A percentile compares a stretch with the other conserved stretches of the same genome.
These are phyloP conservation scores for Penicillium maclennaniae DNA, from an alignment of 495 filamentous ascomycete species.

Conservation along the genomic window DNA sequence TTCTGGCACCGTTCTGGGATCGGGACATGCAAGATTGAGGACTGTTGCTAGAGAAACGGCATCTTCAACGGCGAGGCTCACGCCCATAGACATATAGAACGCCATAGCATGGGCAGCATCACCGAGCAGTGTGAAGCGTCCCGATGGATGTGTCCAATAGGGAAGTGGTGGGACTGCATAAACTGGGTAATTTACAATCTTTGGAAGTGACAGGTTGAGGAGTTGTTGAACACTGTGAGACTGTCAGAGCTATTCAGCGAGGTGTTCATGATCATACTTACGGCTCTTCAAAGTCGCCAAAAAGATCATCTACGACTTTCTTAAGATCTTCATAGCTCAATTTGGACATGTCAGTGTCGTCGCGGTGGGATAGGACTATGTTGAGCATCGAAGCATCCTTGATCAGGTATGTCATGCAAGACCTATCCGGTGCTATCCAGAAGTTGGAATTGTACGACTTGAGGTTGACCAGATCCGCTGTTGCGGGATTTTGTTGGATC, in stretches of 20 bases:
- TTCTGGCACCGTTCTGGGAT: not conserved
- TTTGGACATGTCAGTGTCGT: not conserved
- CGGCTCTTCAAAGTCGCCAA: not conserved
- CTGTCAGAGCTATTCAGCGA: not conserved
- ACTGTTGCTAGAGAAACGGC: conserved; percentile 1
- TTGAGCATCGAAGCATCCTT: conserved; percentile 5
- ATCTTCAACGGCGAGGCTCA: conserved; percentile 1
- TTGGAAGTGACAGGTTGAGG: not conserved
- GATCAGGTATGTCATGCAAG: conserved; percentile 5
- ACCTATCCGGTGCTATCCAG: conserved; percentile 3
- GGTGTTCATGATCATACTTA: not conserved
- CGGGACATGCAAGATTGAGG: not conserved
- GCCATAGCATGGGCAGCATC: conserved; percentile 8
- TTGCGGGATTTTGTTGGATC: conserved; percentile 1
- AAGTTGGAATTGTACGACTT: conserved; percentile 1
- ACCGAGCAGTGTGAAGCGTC: conserved; percentile 1
- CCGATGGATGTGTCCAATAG: not conserved
- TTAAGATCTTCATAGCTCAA: conserved; percentile 1
- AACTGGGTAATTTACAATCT: conserved; percentile 1
- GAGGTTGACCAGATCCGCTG: not conserved
- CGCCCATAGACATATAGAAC: conserved; percentile 6
- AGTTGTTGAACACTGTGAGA: not conserved
- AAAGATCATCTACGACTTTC: not conserved
- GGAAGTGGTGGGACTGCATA: conserved; percentile 1
- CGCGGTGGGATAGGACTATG: conserved; percentile 2